Evolutionary conservation across 306 rosid genomes (phyloP).

Genomic region (Quercus aquifolioides): DNA sequence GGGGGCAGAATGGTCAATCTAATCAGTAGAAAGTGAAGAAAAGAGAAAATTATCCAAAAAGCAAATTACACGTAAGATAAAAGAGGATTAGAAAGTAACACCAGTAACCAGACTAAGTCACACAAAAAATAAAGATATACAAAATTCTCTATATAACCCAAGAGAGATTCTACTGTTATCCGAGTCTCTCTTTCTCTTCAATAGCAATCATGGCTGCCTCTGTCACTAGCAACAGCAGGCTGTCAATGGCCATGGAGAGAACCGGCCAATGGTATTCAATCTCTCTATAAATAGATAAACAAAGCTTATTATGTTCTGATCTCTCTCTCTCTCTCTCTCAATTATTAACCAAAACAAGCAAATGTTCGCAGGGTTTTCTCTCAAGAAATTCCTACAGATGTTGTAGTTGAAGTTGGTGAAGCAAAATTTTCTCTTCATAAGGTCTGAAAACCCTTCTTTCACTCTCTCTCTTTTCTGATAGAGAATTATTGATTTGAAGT

Average conservation of each 20-base stretch:
- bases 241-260: conserved; percentile 85
- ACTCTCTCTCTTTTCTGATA: too few species aligned
- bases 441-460: conserved; percentile 31
- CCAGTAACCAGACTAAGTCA: too few species aligned
- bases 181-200: background rate
- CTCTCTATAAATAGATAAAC: background rate
- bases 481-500: background rate
- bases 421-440: conserved; percentile 77
- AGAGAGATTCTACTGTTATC: background rate
- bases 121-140: background rate
- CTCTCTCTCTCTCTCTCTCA: too few species aligned
- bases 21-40: background rate
- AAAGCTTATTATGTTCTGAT: background rate
- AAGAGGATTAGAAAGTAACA: background rate
- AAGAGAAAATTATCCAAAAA: conserved; percentile 6
- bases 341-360: too few species aligned
- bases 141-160: background rate
- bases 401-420: conserved; percentile 62
- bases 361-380: conserved; percentile 61
- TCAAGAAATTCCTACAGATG: conserved; percentile 77
- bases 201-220: conserved; percentile 43
- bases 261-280: conserved; percentile 70
- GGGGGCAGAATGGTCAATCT: conserved; percentile 11
- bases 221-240: conserved; percentile 29
- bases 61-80: background rate